Base-by-base conservation (phyloP, 192 early-diverging fungal genomes). In the Podila epicladia region DNA sequence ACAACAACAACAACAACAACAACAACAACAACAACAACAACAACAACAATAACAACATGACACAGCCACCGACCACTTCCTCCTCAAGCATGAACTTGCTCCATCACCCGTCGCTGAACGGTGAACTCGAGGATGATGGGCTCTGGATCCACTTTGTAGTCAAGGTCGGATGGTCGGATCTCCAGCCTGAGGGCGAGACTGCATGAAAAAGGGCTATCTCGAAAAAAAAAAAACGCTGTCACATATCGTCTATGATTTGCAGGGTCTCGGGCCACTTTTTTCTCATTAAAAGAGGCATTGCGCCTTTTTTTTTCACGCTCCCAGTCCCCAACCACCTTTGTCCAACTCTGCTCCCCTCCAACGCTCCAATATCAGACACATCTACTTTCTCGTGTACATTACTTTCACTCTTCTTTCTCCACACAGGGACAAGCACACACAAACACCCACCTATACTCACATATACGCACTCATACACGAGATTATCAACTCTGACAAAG, bases 131-230 rank as follows among this genome's bases (percentile, higher is more conserved):
- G 55, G 77, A 80, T 61, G 77, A 80, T 33, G 77, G 77, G 2
- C 71, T 80, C 1, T 80, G 77, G 77, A 69, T 80, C 62, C 71
- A 80, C 33, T 80, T 80, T 80, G 77, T 80, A 24, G 77, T 80
- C 38, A 80, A 80, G 58, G 71, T 80, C 13, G 77, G 77, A 45
- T 80, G 77, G 77, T 69, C 71, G 2, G 77, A 80, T 60, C 38
- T 62, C 11, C 65, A 73, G 45, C 45, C 28, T 9, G 38, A 59
- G 5, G 45, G 6, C 22, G 72, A 73, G 31, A 79, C 67, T 37
- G 70, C 62, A 55, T 55, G 53, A 55, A 55, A 24, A 20, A 53
- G 53, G 53, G n/a, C 9, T 24, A 24, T 51, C 19, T 7, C 33
- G 8, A 11, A 37, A 37, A 9, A 37, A 37, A 37, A 9, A 55